Percentiles rank a stretch among this genome's conserved stretches.
These are phyloP conservation scores for Luffa acutangula DNA, from an alignment of 306 rosid genomes.

Conservation along the genomic window DNA sequence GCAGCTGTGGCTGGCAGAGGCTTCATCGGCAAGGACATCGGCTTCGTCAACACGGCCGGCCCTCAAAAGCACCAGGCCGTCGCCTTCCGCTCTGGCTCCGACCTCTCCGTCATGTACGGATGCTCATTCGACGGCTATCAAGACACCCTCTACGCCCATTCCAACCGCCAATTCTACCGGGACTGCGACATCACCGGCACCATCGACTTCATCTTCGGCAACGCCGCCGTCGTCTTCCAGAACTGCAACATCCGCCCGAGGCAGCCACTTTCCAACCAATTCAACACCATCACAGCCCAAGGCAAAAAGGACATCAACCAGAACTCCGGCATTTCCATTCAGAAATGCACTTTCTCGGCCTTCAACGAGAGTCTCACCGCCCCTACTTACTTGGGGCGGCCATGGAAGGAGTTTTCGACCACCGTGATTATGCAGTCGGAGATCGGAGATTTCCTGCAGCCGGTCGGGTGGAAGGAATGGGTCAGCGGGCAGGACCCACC, in stretches of 20 bases:
- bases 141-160: slow-evolving; percentile 82
- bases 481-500: slow-evolving; percentile 40
- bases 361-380: slow-evolving; percentile 28
- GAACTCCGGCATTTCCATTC: slow-evolving; percentile 73
- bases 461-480: slow-evolving; percentile 77
- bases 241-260: slow-evolving; percentile 57
- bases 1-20: slow-evolving; percentile 78
- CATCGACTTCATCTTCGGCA: slow-evolving; percentile 90
- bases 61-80: slow-evolving; percentile 83
- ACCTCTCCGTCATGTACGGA: slow-evolving; percentile 45
- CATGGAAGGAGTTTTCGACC: slow-evolving; percentile 82
- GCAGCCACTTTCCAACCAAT: slow-evolving; percentile 64
- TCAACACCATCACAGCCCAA: slow-evolving; percentile 91
- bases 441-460: slow-evolving; percentile 44
- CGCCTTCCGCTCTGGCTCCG: slow-evolving; percentile 76
- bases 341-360: slow-evolving; percentile 36
- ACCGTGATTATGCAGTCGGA: slow-evolving; percentile 54
- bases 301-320: slow-evolving; percentile 75
- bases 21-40: slow-evolving; percentile 71
- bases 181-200: slow-evolving; percentile 78
- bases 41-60: slow-evolving; percentile 69
- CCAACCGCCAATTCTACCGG: slow-evolving; percentile 86
- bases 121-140: slow-evolving; percentile 74
- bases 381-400: slow-evolving; percentile 72
- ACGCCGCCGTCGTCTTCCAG: slow-evolving; percentile 72